Evolutionary conservation across 2,329 filamentous ascomycete species (phyloP), one percentile per base, ranked within the genome.

Genomic region (Paecilomyces sp.): DNA sequence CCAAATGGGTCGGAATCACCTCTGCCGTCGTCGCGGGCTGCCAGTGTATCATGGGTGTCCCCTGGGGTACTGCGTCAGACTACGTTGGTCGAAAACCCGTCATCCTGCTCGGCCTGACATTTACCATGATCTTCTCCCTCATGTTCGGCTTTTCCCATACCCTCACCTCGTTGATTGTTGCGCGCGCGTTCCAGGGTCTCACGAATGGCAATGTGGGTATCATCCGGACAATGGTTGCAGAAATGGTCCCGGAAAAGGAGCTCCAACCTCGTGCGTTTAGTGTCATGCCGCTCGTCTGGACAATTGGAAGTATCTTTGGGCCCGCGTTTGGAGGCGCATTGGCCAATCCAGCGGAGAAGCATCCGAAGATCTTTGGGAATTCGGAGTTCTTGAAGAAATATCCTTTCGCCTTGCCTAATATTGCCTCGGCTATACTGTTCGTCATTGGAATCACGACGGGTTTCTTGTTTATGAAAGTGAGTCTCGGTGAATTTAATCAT

Each of bases 161-260:
- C 63, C 76, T 97, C 9, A 76, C 85, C 3, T 92, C 94, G 90
- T 90, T 92, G 0, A 88, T 99, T 50, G 72, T 82, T 3, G 84
- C 91, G 12, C 85, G 93, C 69, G 88, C 86, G 6, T 78, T 97
- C n/a, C 84, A 90, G 66, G 93, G 94, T 1, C 82, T 88, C 9
- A 87, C 89, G 53, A 97, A 96, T 70, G 94, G 93, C 58, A 97
- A 97, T 70, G 88, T 93, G n/a, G 90, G 94, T 1, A 97, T 97
- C 12, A 87, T 90, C 79, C 78, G 88, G 62, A 90, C 87, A 2
- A 91, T 94, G 78, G 92, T 97, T 1, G 93, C 93, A 0, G 93
- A 97, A 74, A 87, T 97, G 82, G 92, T 96, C 1, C 90, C 91
- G 0, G 87, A 94, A 72, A 91, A 84, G 72, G 89, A 92, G 69